These are phyloP conservation scores for Talaromyces pinophilus DNA, from an alignment of 2,329 filamentous ascomycete genomes.

Conservation along the genomic window DNA sequence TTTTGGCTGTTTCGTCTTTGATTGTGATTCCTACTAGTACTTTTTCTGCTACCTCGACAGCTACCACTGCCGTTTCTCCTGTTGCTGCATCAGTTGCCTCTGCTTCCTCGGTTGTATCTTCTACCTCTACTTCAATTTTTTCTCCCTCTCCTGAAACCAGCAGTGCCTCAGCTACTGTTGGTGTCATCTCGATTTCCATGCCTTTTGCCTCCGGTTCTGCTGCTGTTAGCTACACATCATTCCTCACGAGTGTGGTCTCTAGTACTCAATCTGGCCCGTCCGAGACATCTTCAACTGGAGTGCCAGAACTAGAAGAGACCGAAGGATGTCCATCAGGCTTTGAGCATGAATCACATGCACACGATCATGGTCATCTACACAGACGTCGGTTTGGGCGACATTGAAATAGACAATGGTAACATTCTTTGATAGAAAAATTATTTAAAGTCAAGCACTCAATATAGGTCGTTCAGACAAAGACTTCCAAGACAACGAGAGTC, in stretches of 20 bases:
- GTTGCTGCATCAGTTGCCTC: neutral
- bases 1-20: neutral
- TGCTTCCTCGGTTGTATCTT: neutral
- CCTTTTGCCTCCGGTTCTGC: neutral
- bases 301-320: neutral
- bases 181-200: neutral
- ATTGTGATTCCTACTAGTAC: neutral
- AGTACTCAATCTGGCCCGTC: neutral
- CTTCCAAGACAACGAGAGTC: neutral
- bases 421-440: neutral
- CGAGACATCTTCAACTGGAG: neutral
- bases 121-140: neutral
- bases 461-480: neutral
- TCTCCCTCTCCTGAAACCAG: neutral
- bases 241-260: neutral
- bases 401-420: neutral
- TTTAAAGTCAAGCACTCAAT: neutral
- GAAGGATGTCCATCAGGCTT: neutral
- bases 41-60: neutral
- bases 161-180: neutral
- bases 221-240: neutral
- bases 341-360: neutral
- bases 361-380: neutral
- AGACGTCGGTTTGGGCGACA: neutral
- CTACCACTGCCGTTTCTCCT: neutral